Conservation (phyloP, 208 protist species). For the Borovskyia barvae region DNA sequence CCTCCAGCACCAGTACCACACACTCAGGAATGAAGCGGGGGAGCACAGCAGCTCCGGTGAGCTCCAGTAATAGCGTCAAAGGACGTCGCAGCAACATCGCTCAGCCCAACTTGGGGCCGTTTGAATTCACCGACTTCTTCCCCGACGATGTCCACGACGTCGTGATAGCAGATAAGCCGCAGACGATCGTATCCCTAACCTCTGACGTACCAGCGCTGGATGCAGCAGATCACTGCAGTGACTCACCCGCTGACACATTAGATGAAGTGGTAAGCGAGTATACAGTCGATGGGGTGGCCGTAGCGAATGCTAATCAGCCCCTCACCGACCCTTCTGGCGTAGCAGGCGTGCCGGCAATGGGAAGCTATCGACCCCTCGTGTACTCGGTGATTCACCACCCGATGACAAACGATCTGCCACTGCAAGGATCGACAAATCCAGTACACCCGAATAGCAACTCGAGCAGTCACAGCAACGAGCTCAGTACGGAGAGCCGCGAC, state of each 20-base stretch:
- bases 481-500: conserved; percentile 19
- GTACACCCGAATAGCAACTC: conserved; percentile 11
- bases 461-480: conserved; percentile 13
- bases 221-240: conserved; percentile 3
- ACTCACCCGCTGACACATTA: conserved; percentile 25
- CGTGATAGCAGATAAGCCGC: no score
- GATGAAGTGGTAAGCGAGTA: conserved; percentile 22
- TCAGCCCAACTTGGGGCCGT: no score
- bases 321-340: conserved; percentile 7
- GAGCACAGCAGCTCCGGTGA: no score
- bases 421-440: background rate
- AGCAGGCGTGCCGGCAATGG: conserved; percentile 16
- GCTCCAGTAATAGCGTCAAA: no score
- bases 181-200: no score
- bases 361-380: conserved; percentile 31
- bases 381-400: conserved; percentile 17
- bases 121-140: no score
- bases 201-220: no score
- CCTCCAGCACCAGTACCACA: no score
- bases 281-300: conserved; percentile 8
- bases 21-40: no score
- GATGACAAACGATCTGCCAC: conserved; percentile 8
- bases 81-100: no score
- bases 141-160: no score
- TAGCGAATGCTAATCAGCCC: background rate